Percentiles rank a stretch among this genome's conserved stretches.
Evolutionary conservation across 805 yeast species (phyloP).

Genomic region (Ogataea parapolymorpha): DNA sequence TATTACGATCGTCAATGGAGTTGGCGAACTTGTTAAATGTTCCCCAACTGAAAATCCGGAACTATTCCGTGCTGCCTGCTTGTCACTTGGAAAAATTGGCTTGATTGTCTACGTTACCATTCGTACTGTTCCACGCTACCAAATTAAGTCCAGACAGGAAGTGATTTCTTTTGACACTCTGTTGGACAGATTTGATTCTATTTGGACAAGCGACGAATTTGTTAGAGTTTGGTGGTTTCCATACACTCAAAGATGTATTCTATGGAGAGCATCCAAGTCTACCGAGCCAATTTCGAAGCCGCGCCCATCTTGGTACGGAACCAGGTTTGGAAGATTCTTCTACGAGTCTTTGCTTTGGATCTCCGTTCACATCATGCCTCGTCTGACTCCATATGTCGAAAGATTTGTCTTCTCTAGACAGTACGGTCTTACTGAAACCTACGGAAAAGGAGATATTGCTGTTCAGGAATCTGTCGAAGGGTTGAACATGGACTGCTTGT

Average conservation of each 20-base stretch:
- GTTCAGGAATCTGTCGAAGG: slow-evolving; percentile 83
- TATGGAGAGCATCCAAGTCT: slow-evolving; percentile 88
- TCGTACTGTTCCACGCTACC: slow-evolving; percentile 80
- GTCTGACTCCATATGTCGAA: slow-evolving; percentile 81
- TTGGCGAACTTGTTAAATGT: slow-evolving; percentile 68
- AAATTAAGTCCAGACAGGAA: slow-evolving; percentile 76
- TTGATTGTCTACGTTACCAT: slow-evolving; percentile 81
- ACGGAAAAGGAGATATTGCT: slow-evolving; percentile 54
- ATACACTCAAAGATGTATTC: slow-evolving; percentile 75
- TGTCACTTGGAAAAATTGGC: slow-evolving; percentile 91
- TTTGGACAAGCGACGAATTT: slow-evolving; percentile 90
- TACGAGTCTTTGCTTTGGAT: slow-evolving; percentile 79
- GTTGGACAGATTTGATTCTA: slow-evolving; percentile 64
- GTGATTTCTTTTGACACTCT: slow-evolving; percentile 74
- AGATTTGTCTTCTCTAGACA: slow-evolving; percentile 80
- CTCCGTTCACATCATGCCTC: slow-evolving; percentile 68
- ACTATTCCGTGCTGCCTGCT: slow-evolving; percentile 74
- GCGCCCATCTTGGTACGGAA: slow-evolving; percentile 81
- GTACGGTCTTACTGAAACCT: slow-evolving; percentile 71
- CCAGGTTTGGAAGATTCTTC: slow-evolving; percentile 69
- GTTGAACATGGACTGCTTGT: slow-evolving; percentile 92
- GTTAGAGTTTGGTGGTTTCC: slow-evolving; percentile 98
- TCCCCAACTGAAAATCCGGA: slow-evolving; percentile 61
- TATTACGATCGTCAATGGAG: slow-evolving; percentile 68
- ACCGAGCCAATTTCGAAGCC: slow-evolving; percentile 60